A percentile compares a stretch with the other conserved stretches of the same genome.
Evolutionary conservation across 2,329 filamentous ascomycete species (phyloP).

Genomic region (Aspergillus brasiliensis): DNA sequence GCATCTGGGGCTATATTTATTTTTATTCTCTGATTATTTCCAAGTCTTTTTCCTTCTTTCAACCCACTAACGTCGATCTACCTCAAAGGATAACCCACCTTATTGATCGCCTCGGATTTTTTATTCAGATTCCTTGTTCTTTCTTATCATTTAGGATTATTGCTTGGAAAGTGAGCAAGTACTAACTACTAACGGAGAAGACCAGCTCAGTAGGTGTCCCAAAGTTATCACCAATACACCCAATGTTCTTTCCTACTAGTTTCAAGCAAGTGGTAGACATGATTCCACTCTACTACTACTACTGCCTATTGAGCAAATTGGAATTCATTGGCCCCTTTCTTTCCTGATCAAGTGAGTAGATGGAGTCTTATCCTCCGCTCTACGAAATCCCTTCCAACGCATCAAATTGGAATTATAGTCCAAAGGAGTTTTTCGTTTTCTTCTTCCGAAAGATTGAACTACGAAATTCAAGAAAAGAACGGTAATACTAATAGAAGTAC

Average conservation of each 20-base stretch:
- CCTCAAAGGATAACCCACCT: not conserved
- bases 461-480: not conserved
- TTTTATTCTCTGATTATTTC: not conserved
- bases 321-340: not conserved
- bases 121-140: not conserved
- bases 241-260: too few relatives aligned
- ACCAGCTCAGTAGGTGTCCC: too few relatives aligned
- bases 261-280: too few relatives aligned
- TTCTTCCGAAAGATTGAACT: not conserved
- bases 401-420: not conserved
- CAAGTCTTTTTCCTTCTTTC: not conserved
- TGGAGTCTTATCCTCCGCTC: constrained; percentile 1
- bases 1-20: not conserved
- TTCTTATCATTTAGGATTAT: too few relatives aligned
- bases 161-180: too few relatives aligned
- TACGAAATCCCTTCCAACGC: not conserved
- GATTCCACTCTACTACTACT: too few relatives aligned
- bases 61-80: not conserved
- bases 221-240: too few relatives aligned
- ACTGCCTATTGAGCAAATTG: too few relatives aligned
- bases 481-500: not conserved
- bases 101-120: not conserved
- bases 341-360: not conserved
- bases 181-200: too few relatives aligned
- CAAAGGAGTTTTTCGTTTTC: not conserved